These are phyloP conservation scores for Coleophoma cylindrospora DNA, from an alignment of 2,329 filamentous ascomycete genomes.

Conservation along the genomic window DNA sequence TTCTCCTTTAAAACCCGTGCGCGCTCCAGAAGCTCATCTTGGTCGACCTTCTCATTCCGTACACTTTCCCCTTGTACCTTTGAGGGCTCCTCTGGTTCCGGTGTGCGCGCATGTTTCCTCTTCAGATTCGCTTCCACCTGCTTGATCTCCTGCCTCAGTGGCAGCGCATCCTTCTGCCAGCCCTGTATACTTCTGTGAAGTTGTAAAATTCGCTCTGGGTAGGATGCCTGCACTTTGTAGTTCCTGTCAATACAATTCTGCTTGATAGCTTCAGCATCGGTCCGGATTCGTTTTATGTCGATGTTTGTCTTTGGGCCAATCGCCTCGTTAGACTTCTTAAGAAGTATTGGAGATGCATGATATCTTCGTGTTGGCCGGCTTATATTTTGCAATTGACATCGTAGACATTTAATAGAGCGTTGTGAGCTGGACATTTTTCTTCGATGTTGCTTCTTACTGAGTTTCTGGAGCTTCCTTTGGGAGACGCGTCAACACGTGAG, in stretches of 20 bases:
- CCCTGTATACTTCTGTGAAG: slow-evolving; percentile 53
- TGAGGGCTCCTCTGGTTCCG: slow-evolving; percentile 32
- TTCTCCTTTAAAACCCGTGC: slow-evolving; percentile 60
- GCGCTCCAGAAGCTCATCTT: slow-evolving; percentile 54
- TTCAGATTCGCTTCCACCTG: slow-evolving; percentile 55
- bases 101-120: slow-evolving; percentile 49
- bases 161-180: slow-evolving; percentile 55
- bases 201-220: slow-evolving; percentile 50
- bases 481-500: not conserved
- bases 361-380: not conserved
- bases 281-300: slow-evolving; percentile 85
- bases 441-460: not conserved
- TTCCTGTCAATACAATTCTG: slow-evolving; percentile 83
- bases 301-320: slow-evolving; percentile 72
- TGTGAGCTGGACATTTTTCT: not conserved
- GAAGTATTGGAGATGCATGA: not conserved
- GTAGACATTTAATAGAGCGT: not conserved
- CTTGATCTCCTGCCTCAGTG: slow-evolving; percentile 37
- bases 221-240: slow-evolving; percentile 54
- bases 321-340: not conserved
- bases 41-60: slow-evolving; percentile 28
- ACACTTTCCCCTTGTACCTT: slow-evolving; percentile 9
- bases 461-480: not conserved
- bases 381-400: not conserved
- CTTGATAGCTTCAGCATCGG: slow-evolving; percentile 75